Base-by-base conservation (phyloP, 768 basidiomycete genomes). In the Boletus rubescentipes region DNA sequence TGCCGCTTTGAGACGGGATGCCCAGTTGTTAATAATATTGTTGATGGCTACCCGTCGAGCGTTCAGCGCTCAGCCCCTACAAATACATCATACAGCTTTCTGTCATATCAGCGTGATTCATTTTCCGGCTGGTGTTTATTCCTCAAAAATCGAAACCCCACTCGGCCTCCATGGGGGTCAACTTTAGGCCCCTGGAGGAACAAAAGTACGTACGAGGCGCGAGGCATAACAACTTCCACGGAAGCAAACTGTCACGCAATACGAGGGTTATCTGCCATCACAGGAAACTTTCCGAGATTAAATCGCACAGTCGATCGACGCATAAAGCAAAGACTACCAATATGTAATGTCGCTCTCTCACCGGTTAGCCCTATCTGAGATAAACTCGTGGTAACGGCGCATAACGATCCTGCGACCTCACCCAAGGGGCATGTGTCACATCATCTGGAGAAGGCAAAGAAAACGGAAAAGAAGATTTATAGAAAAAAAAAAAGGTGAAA, bases 381-480 rank as follows among this genome's bases (percentile, higher is more conserved):
- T 67, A 66, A 59, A 63, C 61, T 64, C 65, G 66, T 68, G 64
- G 61, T 49, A 61, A 61, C 61, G 26, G 54, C 42, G 48, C 57
- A 64, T 26, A 51, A 59, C 55, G 57, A 57, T 62, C 67, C 59
- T 69, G 62, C 54, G 53, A 59, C 62, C 62, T 55, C 52, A 49
- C 60, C 43, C 55, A 54, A 59, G 43, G 56, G 55, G 58, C 67
- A 67, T 69, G 62, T 59, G 61, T 53, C 55, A 53, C 20, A 39
- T 16, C 58, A 43, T 59, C 48, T 41, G 46, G 51, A 51, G 31
- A 65, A 51, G 39, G 46, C 49, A 30, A 43, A 45, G 31, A 51
- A 48, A 21, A 51, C 34, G 29, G 35, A 53, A 36, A 38, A 6
- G 15, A 44, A 26, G n/a, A 26, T 26, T 26, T 26, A 26, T 26